Conservation (phyloP, 2,329 filamentous ascomycete genomes). For the Cercospora nicotianae region DNA sequence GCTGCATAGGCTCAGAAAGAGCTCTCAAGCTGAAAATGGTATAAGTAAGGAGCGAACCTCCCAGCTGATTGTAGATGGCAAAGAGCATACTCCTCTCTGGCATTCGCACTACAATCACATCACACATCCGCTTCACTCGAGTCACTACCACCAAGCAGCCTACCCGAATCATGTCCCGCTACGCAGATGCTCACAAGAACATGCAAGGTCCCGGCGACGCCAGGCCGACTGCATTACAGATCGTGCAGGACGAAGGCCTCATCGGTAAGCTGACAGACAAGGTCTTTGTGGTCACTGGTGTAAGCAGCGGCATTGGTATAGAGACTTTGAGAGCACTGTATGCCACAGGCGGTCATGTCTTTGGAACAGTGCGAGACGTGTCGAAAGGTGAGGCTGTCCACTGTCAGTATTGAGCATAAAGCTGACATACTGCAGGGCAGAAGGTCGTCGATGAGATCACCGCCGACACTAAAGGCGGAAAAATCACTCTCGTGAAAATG, state of each 20-base stretch:
- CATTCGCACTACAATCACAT: neutral
- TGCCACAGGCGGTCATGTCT: slow-evolving; percentile 47
- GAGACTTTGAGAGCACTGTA: slow-evolving; percentile 48
- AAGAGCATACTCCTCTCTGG: neutral
- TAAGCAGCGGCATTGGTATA: slow-evolving; percentile 45
- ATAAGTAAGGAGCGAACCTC: neutral
- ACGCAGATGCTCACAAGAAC: slow-evolving; percentile 17
- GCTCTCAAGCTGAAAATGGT: neutral
- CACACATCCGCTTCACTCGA: neutral
- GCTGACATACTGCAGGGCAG: slow-evolving; percentile 19
- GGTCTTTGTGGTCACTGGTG: slow-evolving; percentile 46
- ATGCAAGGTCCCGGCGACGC: slow-evolving; percentile 17
- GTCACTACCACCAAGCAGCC: neutral
- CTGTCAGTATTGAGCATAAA: neutral
- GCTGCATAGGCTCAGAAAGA: neutral
- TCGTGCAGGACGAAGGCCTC: slow-evolving; percentile 28
- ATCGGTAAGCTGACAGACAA: slow-evolving; percentile 36
- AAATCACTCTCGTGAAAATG: slow-evolving; percentile 40
- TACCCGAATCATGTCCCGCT: slow-evolving; percentile 11
- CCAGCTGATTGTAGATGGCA: neutral
- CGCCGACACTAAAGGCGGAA: slow-evolving; percentile 33
- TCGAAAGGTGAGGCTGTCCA: slow-evolving; percentile 3
- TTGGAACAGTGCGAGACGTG: slow-evolving; percentile 45
- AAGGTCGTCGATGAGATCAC: slow-evolving; percentile 39
- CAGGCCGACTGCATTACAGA: slow-evolving; percentile 28